Evolutionary conservation across 2,329 filamentous ascomycete genomes (phyloP).

Genomic region (Penicillium paneum): DNA sequence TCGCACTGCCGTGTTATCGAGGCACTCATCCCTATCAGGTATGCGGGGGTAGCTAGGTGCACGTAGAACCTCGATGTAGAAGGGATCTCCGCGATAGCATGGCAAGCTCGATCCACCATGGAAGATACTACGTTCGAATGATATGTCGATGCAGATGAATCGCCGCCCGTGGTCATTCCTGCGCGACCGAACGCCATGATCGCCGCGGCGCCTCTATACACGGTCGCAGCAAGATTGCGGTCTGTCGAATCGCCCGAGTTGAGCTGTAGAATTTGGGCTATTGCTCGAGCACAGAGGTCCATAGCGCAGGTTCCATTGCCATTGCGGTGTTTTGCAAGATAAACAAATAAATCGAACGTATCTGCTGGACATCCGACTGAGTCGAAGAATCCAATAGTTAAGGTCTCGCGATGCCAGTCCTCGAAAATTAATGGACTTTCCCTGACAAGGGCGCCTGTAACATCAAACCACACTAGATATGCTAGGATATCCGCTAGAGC

Average conservation of each 20-base stretch:
- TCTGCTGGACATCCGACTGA: conserved; percentile 41
- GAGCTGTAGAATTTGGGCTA: conserved; percentile 22
- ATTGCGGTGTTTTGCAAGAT: conserved; percentile 28
- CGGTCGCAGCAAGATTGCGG: conserved; percentile 26
- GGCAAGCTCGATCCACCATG: conserved; percentile 38
- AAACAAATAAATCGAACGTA: conserved; percentile 38
- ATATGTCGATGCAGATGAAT: background rate
- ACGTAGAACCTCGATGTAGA: conserved; percentile 40
- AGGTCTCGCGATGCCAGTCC: conserved; percentile 41
- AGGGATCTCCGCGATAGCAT: conserved; percentile 31
- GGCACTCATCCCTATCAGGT: conserved; percentile 39
- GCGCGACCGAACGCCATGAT: conserved; percentile 31
- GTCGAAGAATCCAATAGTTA: conserved; percentile 36
- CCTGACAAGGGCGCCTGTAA: conserved; percentile 32
- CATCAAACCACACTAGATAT: conserved; percentile 44
- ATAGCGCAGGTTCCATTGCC: conserved; percentile 8
- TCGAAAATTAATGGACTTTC: conserved; percentile 36
- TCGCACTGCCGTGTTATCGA: conserved; percentile 34
- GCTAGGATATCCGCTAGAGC: conserved; percentile 41
- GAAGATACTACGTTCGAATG: conserved; percentile 23
- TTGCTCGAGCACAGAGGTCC: conserved; percentile 15
- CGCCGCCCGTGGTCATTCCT: background rate
- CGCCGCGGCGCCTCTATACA: conserved; percentile 37
- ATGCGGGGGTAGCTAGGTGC: conserved; percentile 40
- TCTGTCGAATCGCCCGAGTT: conserved; percentile 14